Evolutionary conservation across 176 grass and related monocot species (phyloP).

Genomic region (Themeda triandra): DNA sequence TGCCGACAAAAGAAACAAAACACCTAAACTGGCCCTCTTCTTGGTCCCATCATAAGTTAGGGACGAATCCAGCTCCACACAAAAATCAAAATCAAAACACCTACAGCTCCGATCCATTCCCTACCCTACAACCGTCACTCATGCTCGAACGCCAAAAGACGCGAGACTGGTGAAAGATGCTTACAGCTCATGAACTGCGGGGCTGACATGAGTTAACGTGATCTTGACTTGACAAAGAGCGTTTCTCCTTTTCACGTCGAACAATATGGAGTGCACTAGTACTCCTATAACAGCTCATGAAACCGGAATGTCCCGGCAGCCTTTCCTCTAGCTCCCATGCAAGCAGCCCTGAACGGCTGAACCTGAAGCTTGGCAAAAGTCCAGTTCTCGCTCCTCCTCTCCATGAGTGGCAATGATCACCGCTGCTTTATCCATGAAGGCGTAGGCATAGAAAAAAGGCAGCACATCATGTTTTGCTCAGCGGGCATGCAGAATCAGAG

Average conservation of each 20-base stretch:
- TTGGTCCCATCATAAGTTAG: constrained; percentile 13
- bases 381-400: not conserved
- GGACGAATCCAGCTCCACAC: no score
- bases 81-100: not conserved
- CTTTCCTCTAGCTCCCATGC: constrained; percentile 18
- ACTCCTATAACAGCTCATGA: not conserved
- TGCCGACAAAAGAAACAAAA: constrained; percentile 37
- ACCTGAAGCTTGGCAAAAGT: not conserved
- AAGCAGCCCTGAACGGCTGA: not conserved
- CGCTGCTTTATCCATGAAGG: constrained; percentile 26
- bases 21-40: not conserved
- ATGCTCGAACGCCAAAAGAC: not conserved
- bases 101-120: not conserved
- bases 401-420: constrained; percentile 45
- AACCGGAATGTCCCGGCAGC: constrained; percentile 28
- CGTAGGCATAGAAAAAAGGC: constrained; percentile 14
- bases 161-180: constrained; percentile 1
- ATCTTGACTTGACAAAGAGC: constrained; percentile 21
- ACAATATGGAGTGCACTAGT: no score
- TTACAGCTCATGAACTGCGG: not conserved
- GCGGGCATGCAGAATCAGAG: constrained; percentile 41
- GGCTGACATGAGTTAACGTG: constrained; percentile 26
- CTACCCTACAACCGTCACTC: not conserved
- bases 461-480: constrained; percentile 21
- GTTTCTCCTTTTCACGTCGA: not conserved